Evolutionary conservation across 2,329 filamentous ascomycete species (phyloP).

Genomic region (Aspergillus uvarum): DNA sequence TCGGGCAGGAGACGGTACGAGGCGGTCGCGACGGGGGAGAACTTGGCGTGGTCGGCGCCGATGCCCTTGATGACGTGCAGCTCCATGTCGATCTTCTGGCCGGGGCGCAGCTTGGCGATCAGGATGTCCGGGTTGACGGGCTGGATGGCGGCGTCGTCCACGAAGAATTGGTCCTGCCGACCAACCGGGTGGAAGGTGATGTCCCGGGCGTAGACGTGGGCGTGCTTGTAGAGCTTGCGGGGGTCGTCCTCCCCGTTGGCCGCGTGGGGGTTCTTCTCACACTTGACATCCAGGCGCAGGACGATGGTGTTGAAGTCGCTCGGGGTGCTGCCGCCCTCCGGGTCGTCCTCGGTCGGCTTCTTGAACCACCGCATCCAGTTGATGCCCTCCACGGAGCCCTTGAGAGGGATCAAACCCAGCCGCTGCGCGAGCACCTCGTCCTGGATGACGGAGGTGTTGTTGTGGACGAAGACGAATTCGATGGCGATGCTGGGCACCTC

Average conservation of each 20-base stretch:
- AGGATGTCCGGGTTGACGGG: slow-evolving; percentile 90
- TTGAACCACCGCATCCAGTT: slow-evolving; percentile 80
- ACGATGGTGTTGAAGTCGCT: slow-evolving; percentile 85
- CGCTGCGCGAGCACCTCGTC: slow-evolving; percentile 93
- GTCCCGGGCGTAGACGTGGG: slow-evolving; percentile 76
- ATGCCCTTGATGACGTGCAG: slow-evolving; percentile 96
- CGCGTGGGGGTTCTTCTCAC: slow-evolving; percentile 74
- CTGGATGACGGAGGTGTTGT: slow-evolving; percentile 97
- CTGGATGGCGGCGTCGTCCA: slow-evolving; percentile 64
- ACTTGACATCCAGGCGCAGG: slow-evolving; percentile 73
- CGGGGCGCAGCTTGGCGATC: slow-evolving; percentile 88
- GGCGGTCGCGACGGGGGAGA: slow-evolving; percentile 92
- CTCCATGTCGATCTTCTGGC: slow-evolving; percentile 79
- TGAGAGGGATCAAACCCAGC: slow-evolving; percentile 86
- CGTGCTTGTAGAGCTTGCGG: slow-evolving; percentile 78
- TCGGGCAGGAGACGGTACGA: slow-evolving; percentile 87
- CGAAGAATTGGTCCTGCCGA: slow-evolving; percentile 67
- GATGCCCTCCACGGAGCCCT: slow-evolving; percentile 73
- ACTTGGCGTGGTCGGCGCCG: slow-evolving; percentile 93
- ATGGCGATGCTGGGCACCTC: slow-evolving; percentile 94
- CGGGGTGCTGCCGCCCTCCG: slow-evolving; percentile 50
- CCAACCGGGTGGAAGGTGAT: slow-evolving; percentile 76
- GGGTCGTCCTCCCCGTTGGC: slow-evolving; percentile 74
- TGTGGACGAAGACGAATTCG: slow-evolving; percentile 87
- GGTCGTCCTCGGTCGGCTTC: slow-evolving; percentile 66